Conservation (phyloP, 495 filamentous ascomycete species). For the Antarctomyces pellizariae region DNA sequence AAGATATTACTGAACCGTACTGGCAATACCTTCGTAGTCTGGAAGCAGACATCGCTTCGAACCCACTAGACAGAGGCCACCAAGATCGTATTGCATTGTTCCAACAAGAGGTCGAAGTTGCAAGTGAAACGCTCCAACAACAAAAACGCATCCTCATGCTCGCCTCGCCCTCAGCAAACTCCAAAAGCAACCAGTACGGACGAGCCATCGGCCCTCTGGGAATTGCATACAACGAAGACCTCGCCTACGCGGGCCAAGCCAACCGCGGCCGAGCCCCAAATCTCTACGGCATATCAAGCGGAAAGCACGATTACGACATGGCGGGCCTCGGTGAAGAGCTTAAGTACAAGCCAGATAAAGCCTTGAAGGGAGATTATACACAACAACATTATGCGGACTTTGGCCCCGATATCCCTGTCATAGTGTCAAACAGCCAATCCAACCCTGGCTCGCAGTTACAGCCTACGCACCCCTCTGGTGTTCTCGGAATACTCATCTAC, state of each 20-base stretch:
- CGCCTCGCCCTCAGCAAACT: conserved; percentile 2
- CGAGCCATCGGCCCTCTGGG: too few species aligned
- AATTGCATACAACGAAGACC: too few species aligned
- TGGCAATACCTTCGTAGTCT: conserved; percentile 15
- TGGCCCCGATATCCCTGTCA: too few species aligned
- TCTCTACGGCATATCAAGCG: too few species aligned
- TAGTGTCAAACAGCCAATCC: conserved; percentile 3
- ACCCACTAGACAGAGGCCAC: conserved; percentile 14
- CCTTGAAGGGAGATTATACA: too few species aligned
- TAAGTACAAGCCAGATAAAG: too few species aligned
- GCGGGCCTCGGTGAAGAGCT: too few species aligned
- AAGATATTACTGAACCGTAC: conserved; percentile 15
- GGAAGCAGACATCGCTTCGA: conserved; percentile 15
- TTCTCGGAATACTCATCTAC: conserved; percentile 12
- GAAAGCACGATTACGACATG: too few species aligned
- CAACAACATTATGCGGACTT: too few species aligned
- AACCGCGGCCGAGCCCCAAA: too few species aligned
- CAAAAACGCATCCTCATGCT: conserved; percentile 4
- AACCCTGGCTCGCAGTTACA: conserved; percentile 9
- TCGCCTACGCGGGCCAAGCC: too few species aligned
- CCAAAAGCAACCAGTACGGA: conserved; percentile 1
- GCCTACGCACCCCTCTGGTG: conserved; percentile 11
- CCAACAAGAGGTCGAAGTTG: conserved; percentile 17
- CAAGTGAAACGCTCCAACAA: conserved; percentile 12
- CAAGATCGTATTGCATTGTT: conserved; percentile 16